A percentile compares a stretch with the other conserved stretches of the same genome.
These are phyloP conservation scores for Phaeosphaeriaceae sp. DNA, from an alignment of 2,329 filamentous ascomycete genomes.

Conservation along the genomic window DNA sequence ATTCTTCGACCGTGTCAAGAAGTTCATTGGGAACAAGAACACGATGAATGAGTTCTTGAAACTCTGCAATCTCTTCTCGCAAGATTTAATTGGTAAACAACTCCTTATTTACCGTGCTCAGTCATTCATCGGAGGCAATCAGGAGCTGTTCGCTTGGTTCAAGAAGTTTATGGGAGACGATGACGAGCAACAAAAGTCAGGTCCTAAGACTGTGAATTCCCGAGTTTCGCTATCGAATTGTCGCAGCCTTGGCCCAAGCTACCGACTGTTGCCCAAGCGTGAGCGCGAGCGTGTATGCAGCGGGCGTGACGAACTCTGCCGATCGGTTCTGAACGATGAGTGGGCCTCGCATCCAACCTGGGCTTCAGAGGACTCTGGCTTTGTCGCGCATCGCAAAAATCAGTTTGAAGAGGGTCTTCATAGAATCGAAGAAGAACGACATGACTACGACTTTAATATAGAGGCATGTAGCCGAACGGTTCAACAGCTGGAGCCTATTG, in stretches of 20 bases:
- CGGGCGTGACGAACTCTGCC: slow-evolving; percentile 92
- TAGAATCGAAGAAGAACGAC: slow-evolving; percentile 94
- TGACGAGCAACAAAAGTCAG: slow-evolving; percentile 56
- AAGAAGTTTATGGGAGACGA: slow-evolving; percentile 82
- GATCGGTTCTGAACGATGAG: slow-evolving; percentile 91
- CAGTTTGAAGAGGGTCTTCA: slow-evolving; percentile 92
- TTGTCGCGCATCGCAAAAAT: slow-evolving; percentile 97
- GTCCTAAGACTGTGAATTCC: slow-evolving; percentile 73
- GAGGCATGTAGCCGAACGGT: slow-evolving; percentile 95
- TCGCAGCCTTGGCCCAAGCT: slow-evolving; percentile 92
- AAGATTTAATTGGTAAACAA: slow-evolving; percentile 87
- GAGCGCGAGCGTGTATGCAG: slow-evolving; percentile 92
- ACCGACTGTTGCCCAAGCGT: slow-evolving; percentile 86
- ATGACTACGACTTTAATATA: slow-evolving; percentile 98
- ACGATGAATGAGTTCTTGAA: slow-evolving; percentile 96
- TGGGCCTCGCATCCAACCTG: slow-evolving; percentile 99
- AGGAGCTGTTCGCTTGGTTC: slow-evolving; percentile 88
- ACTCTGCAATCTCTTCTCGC: slow-evolving; percentile 92
- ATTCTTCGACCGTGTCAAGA: slow-evolving; percentile 97
- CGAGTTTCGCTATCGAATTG: slow-evolving; percentile 95
- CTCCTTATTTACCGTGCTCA: slow-evolving; percentile 82
- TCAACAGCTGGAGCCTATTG: slow-evolving; percentile 92
- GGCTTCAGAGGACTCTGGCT: slow-evolving; percentile 97
- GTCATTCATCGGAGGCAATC: slow-evolving; percentile 84
- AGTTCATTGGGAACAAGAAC: slow-evolving; percentile 90